Conservation (phyloP, 108 stramenopile genomes). For the Nannochloropsis gaditana region DNA sequence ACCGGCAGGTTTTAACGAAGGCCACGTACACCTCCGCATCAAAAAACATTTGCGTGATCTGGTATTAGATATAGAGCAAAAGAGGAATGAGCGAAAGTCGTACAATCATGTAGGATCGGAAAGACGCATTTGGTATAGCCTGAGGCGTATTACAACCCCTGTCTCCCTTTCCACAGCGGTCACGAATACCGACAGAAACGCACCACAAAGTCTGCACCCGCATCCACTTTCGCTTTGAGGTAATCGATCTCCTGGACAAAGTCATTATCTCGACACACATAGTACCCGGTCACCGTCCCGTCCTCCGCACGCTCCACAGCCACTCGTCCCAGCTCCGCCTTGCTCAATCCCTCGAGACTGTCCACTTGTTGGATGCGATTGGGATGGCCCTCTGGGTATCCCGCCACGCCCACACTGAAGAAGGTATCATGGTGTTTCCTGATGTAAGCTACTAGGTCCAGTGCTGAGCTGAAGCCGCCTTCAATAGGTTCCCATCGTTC, state of each 20-base stretch:
- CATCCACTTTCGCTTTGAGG: conserved; percentile 89
- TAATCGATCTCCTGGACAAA: conserved; percentile 96
- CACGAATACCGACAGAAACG: not conserved
- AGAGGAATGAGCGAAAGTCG: conserved; percentile 22
- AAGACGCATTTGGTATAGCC: too few species aligned
- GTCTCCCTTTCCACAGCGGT: not conserved
- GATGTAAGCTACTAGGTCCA: conserved; percentile 92
- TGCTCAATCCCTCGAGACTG: conserved; percentile 60
- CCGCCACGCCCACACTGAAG: conserved; percentile 90
- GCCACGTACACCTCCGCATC: conserved; percentile 79
- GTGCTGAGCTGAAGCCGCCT: conserved; percentile 88
- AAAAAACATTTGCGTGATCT: conserved; percentile 99
- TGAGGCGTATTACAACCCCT: not conserved
- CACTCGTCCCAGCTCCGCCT: conserved; percentile 67
- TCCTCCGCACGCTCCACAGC: conserved; percentile 66
- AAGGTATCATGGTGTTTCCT: conserved; percentile 74
- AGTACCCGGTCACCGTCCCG: conserved; percentile 54
- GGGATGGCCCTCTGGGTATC: conserved; percentile 98
- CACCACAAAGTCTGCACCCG: conserved; percentile 64
- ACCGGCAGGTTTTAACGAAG: conserved; percentile 83
- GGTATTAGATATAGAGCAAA: conserved; percentile 56
- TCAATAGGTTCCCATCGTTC: conserved; percentile 90
- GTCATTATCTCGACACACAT: conserved; percentile 84
- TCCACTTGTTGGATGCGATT: conserved; percentile 75
- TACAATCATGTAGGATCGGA: too few species aligned